These are phyloP conservation scores for Exophiala sp. DNA, from an alignment of 2,329 filamentous ascomycete species.

Conservation along the genomic window DNA sequence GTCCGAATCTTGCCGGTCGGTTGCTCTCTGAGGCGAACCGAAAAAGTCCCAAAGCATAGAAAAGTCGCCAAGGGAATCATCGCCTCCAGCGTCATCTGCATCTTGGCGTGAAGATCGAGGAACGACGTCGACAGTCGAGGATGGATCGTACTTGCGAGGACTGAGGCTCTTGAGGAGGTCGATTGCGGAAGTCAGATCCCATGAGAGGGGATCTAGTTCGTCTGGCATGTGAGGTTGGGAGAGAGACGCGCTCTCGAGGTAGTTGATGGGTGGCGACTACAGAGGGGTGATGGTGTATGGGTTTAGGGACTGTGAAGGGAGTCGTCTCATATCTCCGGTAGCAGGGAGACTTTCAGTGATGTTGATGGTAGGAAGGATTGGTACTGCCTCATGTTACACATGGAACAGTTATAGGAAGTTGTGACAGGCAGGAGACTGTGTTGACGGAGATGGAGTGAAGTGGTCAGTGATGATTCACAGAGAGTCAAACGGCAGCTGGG, in stretches of 20 bases:
- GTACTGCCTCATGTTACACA: background rate
- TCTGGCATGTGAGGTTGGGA: slow-evolving; percentile 13
- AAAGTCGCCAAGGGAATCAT: slow-evolving; percentile 40
- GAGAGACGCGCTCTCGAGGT: slow-evolving; percentile 9
- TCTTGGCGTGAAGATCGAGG: background rate
- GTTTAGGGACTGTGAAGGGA: background rate
- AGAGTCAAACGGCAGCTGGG: background rate
- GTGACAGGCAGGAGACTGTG: background rate
- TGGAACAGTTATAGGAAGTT: background rate
- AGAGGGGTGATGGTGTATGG: slow-evolving; percentile 14
- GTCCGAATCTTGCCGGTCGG: slow-evolving; percentile 8
- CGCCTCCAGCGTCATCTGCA: slow-evolving; percentile 12
- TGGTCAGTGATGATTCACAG: background rate
- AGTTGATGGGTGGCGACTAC: slow-evolving; percentile 14
- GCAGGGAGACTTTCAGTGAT: background rate
- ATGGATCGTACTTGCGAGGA: background rate
- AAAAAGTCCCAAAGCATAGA: slow-evolving; percentile 39
- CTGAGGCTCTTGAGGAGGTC: slow-evolving; percentile 37
- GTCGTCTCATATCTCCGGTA: slow-evolving; percentile 13
- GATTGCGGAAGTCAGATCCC: slow-evolving; percentile 44
- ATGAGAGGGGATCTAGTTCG: slow-evolving; percentile 26
- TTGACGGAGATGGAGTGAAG: background rate
- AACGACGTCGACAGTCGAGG: background rate
- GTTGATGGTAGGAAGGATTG: background rate
- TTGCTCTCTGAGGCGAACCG: slow-evolving; percentile 6